Evolutionary conservation across 495 filamentous ascomycete genomes (phyloP).

Genomic region (Oleoguttula mirabilis): DNA sequence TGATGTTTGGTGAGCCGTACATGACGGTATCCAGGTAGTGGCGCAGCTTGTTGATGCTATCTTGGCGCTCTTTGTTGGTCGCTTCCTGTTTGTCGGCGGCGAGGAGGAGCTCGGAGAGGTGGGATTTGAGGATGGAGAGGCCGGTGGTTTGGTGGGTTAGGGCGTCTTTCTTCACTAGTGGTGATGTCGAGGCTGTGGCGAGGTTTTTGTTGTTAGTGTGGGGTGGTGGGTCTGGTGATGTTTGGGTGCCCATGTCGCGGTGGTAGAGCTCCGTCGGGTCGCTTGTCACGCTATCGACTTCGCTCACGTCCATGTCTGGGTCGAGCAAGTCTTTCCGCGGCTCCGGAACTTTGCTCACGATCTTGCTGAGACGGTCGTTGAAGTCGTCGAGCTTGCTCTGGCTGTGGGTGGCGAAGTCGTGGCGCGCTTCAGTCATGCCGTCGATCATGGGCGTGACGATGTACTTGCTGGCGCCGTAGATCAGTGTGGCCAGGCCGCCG

Average conservation of each 20-base stretch:
- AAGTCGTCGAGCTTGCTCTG: slow-evolving; percentile 52
- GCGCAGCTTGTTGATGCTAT: slow-evolving; percentile 36
- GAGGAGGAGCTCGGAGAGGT: slow-evolving; percentile 30
- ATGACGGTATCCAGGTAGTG: slow-evolving; percentile 43
- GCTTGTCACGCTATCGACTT: slow-evolving; percentile 38
- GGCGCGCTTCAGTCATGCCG: slow-evolving; percentile 61
- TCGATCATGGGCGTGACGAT: slow-evolving; percentile 74
- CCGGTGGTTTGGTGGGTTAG: slow-evolving; percentile 28
- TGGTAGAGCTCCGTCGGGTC: slow-evolving; percentile 84
- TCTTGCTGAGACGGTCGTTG: slow-evolving; percentile 58
- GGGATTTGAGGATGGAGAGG: slow-evolving; percentile 39
- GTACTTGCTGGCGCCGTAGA: slow-evolving; percentile 75
- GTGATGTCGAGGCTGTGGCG: slow-evolving; percentile 19
- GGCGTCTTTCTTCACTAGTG: slow-evolving; percentile 10
- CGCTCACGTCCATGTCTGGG: slow-evolving; percentile 26
- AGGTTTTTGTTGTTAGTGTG: slow-evolving; percentile 19
- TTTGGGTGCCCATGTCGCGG: slow-evolving; percentile 80
- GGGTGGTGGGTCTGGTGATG: slow-evolving; percentile 42
- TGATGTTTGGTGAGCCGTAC: slow-evolving; percentile 25
- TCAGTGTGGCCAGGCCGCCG: slow-evolving; percentile 51
- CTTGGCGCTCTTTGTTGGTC: slow-evolving; percentile 15
- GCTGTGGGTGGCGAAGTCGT: slow-evolving; percentile 60
- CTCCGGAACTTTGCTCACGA: slow-evolving; percentile 53
- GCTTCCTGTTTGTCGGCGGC: not conserved
- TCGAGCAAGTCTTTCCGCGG: slow-evolving; percentile 14